Percentiles rank a stretch among this genome's conserved stretches.
These are phyloP conservation scores for Exophiala calicioides DNA, from an alignment of 2,329 filamentous ascomycete species.

Conservation along the genomic window DNA sequence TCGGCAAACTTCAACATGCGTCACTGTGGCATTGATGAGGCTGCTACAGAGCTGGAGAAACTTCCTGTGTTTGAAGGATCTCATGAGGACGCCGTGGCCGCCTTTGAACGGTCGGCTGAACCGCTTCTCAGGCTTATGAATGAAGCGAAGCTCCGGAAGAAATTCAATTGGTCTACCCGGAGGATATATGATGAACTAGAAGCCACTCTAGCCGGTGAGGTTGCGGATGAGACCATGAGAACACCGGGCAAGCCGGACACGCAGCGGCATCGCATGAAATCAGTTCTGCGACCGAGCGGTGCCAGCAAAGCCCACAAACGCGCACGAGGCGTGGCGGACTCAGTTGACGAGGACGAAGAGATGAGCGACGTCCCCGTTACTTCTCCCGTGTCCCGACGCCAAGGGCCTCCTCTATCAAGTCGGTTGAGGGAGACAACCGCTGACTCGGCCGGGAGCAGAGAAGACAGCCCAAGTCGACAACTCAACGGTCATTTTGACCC, in stretches of 20 bases:
- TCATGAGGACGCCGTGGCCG: slow-evolving; percentile 27
- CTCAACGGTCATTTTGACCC: slow-evolving; percentile 29
- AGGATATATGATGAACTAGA: slow-evolving; percentile 33
- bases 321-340: slow-evolving; percentile 36
- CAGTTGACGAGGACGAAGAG: slow-evolving; percentile 37
- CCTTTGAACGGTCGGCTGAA: slow-evolving; percentile 30
- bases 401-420: slow-evolving; percentile 15
- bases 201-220: slow-evolving; percentile 30
- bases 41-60: slow-evolving; percentile 29
- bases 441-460: slow-evolving; percentile 25
- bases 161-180: slow-evolving; percentile 33
- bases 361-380: slow-evolving; percentile 35
- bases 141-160: slow-evolving; percentile 32
- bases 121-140: slow-evolving; percentile 30
- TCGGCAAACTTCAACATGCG: slow-evolving; percentile 31
- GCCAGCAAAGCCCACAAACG: slow-evolving; percentile 45
- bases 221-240: slow-evolving; percentile 29
- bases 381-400: slow-evolving; percentile 35
- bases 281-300: slow-evolving; percentile 48
- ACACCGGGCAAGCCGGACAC: slow-evolving; percentile 26
- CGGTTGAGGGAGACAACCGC: slow-evolving; percentile 19
- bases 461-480: slow-evolving; percentile 33
- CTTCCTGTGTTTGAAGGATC: slow-evolving; percentile 22
- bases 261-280: slow-evolving; percentile 38
- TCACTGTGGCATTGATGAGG: slow-evolving; percentile 29